Percentiles rank a stretch among this genome's conserved stretches.
Evolutionary conservation across 768 basidiomycete species (phyloP).

Genomic region (Suillus occidentalis): DNA sequence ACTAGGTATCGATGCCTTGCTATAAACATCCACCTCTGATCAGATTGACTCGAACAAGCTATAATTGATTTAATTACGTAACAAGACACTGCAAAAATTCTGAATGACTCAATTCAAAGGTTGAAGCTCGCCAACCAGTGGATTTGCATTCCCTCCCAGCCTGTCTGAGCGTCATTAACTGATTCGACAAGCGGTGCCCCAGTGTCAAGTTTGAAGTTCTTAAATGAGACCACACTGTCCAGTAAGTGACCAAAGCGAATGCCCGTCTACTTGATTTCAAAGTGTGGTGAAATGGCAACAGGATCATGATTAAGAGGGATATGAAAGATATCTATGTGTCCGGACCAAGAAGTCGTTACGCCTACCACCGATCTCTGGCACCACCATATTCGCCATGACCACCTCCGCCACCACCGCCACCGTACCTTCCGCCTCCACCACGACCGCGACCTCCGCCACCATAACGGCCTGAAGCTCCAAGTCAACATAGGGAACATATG

Average conservation of each 20-base stretch:
- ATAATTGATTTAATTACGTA: conserved; percentile 9
- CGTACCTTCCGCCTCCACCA: conserved; percentile 42
- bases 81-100: neutral
- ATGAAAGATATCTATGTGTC: conserved; percentile 1
- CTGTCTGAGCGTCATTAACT: neutral
- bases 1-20: conserved; percentile 21
- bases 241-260: neutral
- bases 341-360: conserved; percentile 3
- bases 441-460: conserved; percentile 46
- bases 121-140: neutral
- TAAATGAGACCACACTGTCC: neutral
- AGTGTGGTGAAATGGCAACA: neutral
- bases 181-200: neutral
- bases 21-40: conserved; percentile 21
- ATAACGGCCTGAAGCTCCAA: conserved; percentile 54
- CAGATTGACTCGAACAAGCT: conserved; percentile 13
- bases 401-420: conserved; percentile 40
- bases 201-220: neutral
- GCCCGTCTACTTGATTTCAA: neutral
- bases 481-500: conserved; percentile 9
- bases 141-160: neutral
- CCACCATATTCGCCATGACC: conserved; percentile 36
- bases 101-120: neutral
- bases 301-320: conserved; percentile 6
- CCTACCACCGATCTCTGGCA: conserved; percentile 16